A percentile compares a stretch with the other conserved stretches of the same genome.
phyloP scores from a whole-genome alignment of 1,284 basidiomycete genomes.

The Porodaedalea pini region DNA sequence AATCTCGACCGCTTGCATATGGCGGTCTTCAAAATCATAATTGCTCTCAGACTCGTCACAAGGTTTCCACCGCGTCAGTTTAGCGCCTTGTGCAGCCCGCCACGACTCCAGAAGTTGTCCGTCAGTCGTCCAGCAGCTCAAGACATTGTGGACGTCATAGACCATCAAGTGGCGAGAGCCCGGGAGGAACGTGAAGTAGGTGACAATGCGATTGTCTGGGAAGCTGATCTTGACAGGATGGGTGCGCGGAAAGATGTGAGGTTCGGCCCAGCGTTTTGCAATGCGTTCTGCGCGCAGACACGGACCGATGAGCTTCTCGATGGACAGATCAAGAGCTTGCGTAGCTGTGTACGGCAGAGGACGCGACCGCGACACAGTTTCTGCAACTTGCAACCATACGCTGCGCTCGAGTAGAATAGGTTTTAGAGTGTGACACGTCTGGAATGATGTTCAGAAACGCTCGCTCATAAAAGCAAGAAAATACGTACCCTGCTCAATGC shows the following conservation, averaged over 20 bases:
- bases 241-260: conserved; percentile 1
- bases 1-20: conserved; percentile 12
- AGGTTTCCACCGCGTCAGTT: conserved; percentile 15
- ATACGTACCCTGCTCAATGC: conserved; percentile 7
- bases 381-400: conserved; percentile 15
- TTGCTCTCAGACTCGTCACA: conserved; percentile 12
- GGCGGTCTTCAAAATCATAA: conserved; percentile 1
- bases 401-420: conserved; percentile 3
- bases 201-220: conserved; percentile 11
- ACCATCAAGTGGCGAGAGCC: conserved; percentile 15
- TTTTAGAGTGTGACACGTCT: conserved; percentile 10
- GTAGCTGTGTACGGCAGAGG: conserved; percentile 12
- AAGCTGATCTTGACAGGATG: conserved; percentile 10
- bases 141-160: conserved; percentile 6
- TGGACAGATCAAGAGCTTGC: conserved; percentile 4
- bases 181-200: conserved; percentile 17
- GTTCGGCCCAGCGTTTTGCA: conserved; percentile 11
- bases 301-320: conserved; percentile 3
- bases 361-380: conserved; percentile 9
- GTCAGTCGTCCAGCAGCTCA: conserved; percentile 18
- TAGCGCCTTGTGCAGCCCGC: background rate
- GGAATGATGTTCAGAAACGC: background rate
- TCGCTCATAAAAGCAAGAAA: background rate
- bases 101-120: conserved; percentile 3
- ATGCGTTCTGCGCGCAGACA: conserved; percentile 16